phyloP scores from a whole-genome alignment of 257 asterid species.

The Nicotiana otophora region DNA sequence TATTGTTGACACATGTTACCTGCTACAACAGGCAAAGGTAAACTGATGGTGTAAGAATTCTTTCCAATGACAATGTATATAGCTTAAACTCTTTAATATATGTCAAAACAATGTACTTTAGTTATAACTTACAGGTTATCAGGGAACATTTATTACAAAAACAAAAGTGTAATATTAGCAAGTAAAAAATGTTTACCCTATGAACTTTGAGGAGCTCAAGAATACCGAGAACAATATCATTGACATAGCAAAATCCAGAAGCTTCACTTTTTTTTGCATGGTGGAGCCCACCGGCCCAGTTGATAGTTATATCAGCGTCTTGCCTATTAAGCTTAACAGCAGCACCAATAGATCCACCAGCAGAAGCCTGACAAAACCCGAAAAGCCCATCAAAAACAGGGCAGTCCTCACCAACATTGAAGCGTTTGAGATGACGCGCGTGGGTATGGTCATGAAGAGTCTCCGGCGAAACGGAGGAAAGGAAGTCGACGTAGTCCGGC shows the following conservation, averaged over 20 bases:
- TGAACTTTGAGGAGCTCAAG: conserved; percentile 28
- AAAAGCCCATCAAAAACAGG: conserved; percentile 29
- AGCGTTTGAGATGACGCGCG: conserved; percentile 26
- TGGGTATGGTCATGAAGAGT: conserved; percentile 26
- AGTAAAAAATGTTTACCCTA: conserved; percentile 16
- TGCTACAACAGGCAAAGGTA: too few relatives aligned
- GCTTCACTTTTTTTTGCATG: conserved; percentile 32
- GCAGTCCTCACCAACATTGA: conserved; percentile 28
- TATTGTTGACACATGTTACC: too few relatives aligned
- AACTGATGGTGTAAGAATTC: too few relatives aligned
- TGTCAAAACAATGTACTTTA: too few relatives aligned
- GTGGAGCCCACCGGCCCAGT: conserved; percentile 31
- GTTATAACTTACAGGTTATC: too few relatives aligned
- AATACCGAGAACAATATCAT: conserved; percentile 25
- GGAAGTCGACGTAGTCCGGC: conserved; percentile 23
- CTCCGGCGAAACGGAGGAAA: conserved; percentile 27
- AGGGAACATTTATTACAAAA: neutral
- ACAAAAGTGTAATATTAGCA: neutral
- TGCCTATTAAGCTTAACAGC: conserved; percentile 25
- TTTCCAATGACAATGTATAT: too few relatives aligned
- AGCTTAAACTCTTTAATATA: too few relatives aligned
- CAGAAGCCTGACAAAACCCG: conserved; percentile 23
- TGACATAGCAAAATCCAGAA: conserved; percentile 27
- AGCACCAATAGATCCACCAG: conserved; percentile 30
- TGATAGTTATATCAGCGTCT: conserved; percentile 23